Conservation (phyloP, 164 flowering plant genomes). For the Sextonia rubra region DNA sequence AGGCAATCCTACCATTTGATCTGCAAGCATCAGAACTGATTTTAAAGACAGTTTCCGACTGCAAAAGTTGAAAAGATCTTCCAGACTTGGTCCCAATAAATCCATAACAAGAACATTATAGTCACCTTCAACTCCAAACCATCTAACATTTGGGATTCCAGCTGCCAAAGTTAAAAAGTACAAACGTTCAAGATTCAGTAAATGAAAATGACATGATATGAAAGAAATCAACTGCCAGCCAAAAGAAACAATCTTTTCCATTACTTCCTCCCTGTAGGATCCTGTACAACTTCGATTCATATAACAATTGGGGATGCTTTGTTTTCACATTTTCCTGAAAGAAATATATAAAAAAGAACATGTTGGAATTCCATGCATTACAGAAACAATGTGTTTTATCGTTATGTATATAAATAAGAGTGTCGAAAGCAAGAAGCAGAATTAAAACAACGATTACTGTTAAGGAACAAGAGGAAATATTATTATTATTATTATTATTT, state of each 20-base stretch:
- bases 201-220: neutral
- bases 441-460: neutral
- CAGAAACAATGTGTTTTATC: too few species aligned
- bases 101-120: conserved; percentile 92
- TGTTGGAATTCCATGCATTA: neutral
- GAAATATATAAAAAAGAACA: neutral
- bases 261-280: conserved; percentile 92
- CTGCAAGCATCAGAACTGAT: conserved; percentile 92
- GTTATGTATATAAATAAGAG: neutral
- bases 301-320: conserved; percentile 85
- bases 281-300: conserved; percentile 85
- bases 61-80: conserved; percentile 90
- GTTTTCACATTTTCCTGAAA: conserved; percentile 85
- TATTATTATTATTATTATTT: too few species aligned
- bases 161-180: conserved; percentile 39
- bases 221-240: neutral
- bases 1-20: conserved; percentile 63
- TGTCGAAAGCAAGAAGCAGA: neutral
- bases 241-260: conserved; percentile 7
- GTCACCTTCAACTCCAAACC: conserved; percentile 95
- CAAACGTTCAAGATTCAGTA: neutral
- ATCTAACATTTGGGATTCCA: conserved; percentile 85
- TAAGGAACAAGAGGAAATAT: neutral
- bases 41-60: conserved; percentile 82
- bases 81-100: conserved; percentile 90